Evolutionary conservation across 805 yeast genomes (phyloP).

Genomic region (Candida cerambycidarum): DNA sequence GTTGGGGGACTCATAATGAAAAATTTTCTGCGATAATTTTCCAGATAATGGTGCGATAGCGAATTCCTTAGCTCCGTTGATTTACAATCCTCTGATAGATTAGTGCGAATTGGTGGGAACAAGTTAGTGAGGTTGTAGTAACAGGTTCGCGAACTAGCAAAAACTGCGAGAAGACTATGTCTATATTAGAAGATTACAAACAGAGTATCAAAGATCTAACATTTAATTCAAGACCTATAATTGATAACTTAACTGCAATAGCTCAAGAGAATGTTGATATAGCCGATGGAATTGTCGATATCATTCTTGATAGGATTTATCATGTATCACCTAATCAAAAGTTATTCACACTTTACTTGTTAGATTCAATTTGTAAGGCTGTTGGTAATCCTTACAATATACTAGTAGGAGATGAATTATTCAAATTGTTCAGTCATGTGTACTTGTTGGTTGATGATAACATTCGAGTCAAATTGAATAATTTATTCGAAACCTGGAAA

Average conservation of each 20-base stretch:
- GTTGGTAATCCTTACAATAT: constrained; percentile 89
- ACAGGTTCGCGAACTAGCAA: too few species aligned
- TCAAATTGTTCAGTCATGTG: constrained; percentile 68
- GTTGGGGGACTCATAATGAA: constrained; percentile 32
- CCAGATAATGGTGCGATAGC: not conserved
- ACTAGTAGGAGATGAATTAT: constrained; percentile 67
- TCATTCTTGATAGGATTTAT: constrained; percentile 71
- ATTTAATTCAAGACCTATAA: constrained; percentile 86
- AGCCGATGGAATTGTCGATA: constrained; percentile 75
- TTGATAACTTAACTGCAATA: constrained; percentile 75
- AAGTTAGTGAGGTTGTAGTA: too few species aligned
- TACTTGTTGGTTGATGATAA: constrained; percentile 77
- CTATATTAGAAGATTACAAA: constrained; percentile 55
- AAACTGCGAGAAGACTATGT: constrained; percentile 2
- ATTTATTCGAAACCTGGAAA: constrained; percentile 88
- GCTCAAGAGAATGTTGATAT: constrained; percentile 81
- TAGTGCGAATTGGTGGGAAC: too few species aligned
- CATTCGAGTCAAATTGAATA: constrained; percentile 65
- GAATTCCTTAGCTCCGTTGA: too few species aligned
- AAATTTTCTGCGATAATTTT: constrained; percentile 11
- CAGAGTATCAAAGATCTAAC: constrained; percentile 74
- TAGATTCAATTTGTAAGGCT: constrained; percentile 90
- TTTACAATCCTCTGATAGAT: too few species aligned
- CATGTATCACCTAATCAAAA: constrained; percentile 82
- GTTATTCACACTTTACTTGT: constrained; percentile 75